Evolutionary conservation across 2,329 filamentous ascomycete species (phyloP), one percentile per base, ranked within the genome.

Genomic region (Onygenales sp.): DNA sequence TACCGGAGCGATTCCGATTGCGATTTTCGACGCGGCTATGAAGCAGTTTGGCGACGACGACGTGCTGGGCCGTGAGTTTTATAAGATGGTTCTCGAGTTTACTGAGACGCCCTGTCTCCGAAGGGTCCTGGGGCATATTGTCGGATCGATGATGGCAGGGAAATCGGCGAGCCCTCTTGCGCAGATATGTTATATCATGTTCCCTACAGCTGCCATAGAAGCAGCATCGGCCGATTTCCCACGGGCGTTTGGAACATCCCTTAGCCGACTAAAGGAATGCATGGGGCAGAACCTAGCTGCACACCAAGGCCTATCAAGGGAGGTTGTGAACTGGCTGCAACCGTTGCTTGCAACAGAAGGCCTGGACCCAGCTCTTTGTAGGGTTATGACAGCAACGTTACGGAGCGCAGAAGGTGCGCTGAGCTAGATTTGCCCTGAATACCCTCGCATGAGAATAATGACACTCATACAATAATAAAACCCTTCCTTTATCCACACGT

Each of bases 1-100:
- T 58, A 88, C 87, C 56, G 93, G 93, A n/a, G 93, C 89, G 13
- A 95, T 98, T 60, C 91, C 93, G 2, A 80, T 90, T 53, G 90
- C 92, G 40, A 88, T 98, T 47, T 96, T 95, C 64, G 89, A 95
- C 63, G 83, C 88, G 21, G 85, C 90, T 5, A 83, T 84, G 73
- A 88, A 86, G 67, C 85, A 95, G 62, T 80, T 86, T 51, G 83
- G 87, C 59, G 83, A 85, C 66, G 81, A 80, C 55, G 70, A 83
- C 1, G 73, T 75, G 1, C 77, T 89, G 6, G 88, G 83, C 2
- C 83, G 86, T 62, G 73, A 79, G 21, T 95, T 96, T 70, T 97
- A 93, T 69, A 75, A 86, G 62, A 80, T 94, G 72, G 86, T 95
- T 58, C 76, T 82, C 2, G 74, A 77, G 5, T 96, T 95, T 67